A percentile compares a stretch with the other conserved stretches of the same genome.
Evolutionary conservation across 805 yeast genomes (phyloP).

Genomic region (Peterozyma xylosa): DNA sequence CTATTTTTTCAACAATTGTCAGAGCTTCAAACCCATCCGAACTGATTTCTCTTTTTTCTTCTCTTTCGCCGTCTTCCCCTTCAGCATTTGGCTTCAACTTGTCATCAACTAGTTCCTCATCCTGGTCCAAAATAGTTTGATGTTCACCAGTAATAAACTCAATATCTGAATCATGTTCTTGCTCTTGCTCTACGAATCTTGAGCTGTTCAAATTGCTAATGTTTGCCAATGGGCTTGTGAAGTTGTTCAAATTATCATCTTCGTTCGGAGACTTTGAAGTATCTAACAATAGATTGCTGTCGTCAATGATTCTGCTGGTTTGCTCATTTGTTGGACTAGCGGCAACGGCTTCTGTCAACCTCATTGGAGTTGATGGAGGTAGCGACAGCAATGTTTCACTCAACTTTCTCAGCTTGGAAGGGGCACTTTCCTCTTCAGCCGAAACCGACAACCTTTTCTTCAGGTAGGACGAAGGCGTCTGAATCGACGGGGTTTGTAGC

Average conservation of each 20-base stretch:
- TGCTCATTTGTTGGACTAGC: constrained; percentile 23
- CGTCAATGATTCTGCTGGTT: constrained; percentile 12
- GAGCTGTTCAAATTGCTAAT: constrained; percentile 14
- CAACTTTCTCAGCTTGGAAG: constrained; percentile 1
- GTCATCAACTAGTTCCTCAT: too few species aligned
- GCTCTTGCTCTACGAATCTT: not conserved
- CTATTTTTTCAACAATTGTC: too few species aligned
- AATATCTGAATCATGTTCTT: constrained; percentile 9
- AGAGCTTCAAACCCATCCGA: too few species aligned
- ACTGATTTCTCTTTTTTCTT: too few species aligned
- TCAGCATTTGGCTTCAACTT: too few species aligned
- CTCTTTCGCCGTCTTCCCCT: too few species aligned
- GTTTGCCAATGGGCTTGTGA: constrained; percentile 23
- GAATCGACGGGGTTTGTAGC: not conserved
- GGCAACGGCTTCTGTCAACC: constrained; percentile 23
- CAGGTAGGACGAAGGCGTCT: constrained; percentile 2
- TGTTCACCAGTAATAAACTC: too few species aligned
- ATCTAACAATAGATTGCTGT: constrained; percentile 12
- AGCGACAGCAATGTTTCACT: not conserved
- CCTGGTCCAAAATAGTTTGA: too few species aligned
- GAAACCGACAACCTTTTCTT: constrained; percentile 3
- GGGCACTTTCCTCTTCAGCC: not conserved
- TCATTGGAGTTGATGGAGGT: constrained; percentile 14
- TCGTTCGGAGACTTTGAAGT: constrained; percentile 8
- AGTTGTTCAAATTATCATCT: constrained; percentile 4